phyloP scores from a whole-genome alignment of 805 yeast species.

The Wickerhamomyces kurtzmanii region DNA sequence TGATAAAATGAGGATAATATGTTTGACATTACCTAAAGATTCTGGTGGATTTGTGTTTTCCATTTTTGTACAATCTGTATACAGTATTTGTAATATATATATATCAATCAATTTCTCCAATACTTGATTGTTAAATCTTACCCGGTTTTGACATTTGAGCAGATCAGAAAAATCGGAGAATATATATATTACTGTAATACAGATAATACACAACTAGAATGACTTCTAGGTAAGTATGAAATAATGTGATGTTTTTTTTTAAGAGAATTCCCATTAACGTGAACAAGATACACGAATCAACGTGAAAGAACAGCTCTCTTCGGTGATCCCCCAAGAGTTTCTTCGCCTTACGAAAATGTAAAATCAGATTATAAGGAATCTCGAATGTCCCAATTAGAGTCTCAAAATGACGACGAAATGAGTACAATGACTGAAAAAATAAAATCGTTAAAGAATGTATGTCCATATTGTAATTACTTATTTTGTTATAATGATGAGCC shows the following conservation, averaged over 20 bases:
- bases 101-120: too few relatives aligned
- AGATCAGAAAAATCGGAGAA: too few relatives aligned
- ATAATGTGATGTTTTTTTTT: too few relatives aligned
- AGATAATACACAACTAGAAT: too few relatives aligned
- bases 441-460: slow-evolving; percentile 37
- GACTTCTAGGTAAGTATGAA: too few relatives aligned
- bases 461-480: slow-evolving; percentile 3
- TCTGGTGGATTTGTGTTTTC: slow-evolving; percentile 14
- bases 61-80: too few relatives aligned
- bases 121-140: too few relatives aligned
- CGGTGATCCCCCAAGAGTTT: slow-evolving; percentile 19
- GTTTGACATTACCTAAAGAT: slow-evolving; percentile 47
- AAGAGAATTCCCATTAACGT: too few relatives aligned
- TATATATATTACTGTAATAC: too few relatives aligned
- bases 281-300: slow-evolving; percentile 1
- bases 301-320: slow-evolving; percentile 12
- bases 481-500: not conserved
- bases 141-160: too few relatives aligned
- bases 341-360: slow-evolving; percentile 32
- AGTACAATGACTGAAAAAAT: slow-evolving; percentile 45
- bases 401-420: slow-evolving; percentile 55
- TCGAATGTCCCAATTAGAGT: slow-evolving; percentile 48
- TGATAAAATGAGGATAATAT: slow-evolving; percentile 72
- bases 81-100: too few relatives aligned
- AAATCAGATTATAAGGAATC: slow-evolving; percentile 37